phyloP scores from a whole-genome alignment of 2,329 filamentous ascomycete genomes.

The Arthrobotrys entomopaga region DNA sequence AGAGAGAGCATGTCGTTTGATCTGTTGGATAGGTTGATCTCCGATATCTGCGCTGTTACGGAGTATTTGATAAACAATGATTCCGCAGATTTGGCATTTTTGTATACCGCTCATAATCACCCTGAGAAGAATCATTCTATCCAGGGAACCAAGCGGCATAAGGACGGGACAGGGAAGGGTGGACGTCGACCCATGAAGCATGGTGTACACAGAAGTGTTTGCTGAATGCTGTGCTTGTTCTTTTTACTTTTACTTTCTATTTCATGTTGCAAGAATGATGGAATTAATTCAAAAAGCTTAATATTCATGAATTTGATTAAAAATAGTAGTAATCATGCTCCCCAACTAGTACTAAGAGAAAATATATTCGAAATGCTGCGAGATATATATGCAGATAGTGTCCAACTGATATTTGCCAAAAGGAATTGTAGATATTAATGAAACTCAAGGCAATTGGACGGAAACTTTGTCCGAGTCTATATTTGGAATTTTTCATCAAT shows the following conservation, averaged over 20 bases:
- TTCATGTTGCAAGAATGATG: too few relatives aligned
- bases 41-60: conserved; percentile 71
- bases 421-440: too few relatives aligned
- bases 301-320: too few relatives aligned
- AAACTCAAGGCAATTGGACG: background rate
- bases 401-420: too few relatives aligned
- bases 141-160: conserved; percentile 17
- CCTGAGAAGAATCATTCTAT: conserved; percentile 62
- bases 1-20: conserved; percentile 76
- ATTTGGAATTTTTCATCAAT: background rate
- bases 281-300: too few relatives aligned
- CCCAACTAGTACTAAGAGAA: too few relatives aligned
- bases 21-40: conserved; percentile 71
- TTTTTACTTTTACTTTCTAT: too few relatives aligned
- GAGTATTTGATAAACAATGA: conserved; percentile 70
- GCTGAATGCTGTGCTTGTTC: conserved; percentile 59
- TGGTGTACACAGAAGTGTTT: conserved; percentile 66
- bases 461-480: conserved; percentile 1
- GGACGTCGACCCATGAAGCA: conserved; percentile 64
- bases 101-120: conserved; percentile 62
- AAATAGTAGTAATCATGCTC: too few relatives aligned
- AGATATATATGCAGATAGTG: too few relatives aligned
- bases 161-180: conserved; percentile 58
- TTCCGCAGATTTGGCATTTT: conserved; percentile 66
- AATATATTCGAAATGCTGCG: too few relatives aligned